Conservation (phyloP, 352 stramenopile species). For the Pythium angustatum region DNA sequence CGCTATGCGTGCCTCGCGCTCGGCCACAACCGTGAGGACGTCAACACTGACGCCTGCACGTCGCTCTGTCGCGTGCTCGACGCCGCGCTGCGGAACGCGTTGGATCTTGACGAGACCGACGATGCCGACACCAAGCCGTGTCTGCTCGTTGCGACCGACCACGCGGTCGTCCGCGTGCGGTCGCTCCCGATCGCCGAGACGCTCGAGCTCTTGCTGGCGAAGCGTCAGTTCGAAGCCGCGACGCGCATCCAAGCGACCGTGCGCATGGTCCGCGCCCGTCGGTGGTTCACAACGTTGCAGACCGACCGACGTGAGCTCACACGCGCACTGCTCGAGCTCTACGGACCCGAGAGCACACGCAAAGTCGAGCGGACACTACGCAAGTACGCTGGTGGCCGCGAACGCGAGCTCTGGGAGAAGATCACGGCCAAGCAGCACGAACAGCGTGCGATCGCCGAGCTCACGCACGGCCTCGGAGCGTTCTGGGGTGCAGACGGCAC, state of each 20-base stretch:
- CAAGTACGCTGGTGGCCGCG: slow-evolving; percentile 25
- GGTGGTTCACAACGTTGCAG: slow-evolving; percentile 24
- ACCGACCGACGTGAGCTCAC: slow-evolving; percentile 18
- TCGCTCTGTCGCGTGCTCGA: slow-evolving; percentile 1
- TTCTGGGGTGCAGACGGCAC: slow-evolving; percentile 9
- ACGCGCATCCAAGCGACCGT: slow-evolving; percentile 18
- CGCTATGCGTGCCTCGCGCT: slow-evolving; percentile 23
- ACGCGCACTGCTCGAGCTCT: slow-evolving; percentile 24
- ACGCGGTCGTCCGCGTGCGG: slow-evolving; percentile 4
- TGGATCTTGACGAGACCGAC: slow-evolving; percentile 9
- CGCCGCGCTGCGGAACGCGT: not conserved
- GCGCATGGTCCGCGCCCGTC: slow-evolving; percentile 17
- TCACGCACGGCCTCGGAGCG: slow-evolving; percentile 14
- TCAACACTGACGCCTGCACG: not conserved
- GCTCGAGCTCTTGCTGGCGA: slow-evolving; percentile 23
- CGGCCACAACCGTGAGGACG: not conserved
- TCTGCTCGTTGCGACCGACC: not conserved
- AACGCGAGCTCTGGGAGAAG: slow-evolving; percentile 20
- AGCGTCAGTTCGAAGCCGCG: slow-evolving; percentile 22
- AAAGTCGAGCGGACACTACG: slow-evolving; percentile 30
- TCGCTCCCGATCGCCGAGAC: slow-evolving; percentile 20
- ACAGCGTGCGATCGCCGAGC: slow-evolving; percentile 14
- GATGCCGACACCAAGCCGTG: not conserved
- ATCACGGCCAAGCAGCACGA: slow-evolving; percentile 28
- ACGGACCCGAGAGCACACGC: slow-evolving; percentile 22